Evolutionary conservation across 2,329 filamentous ascomycete genomes (phyloP).

Genomic region (Nothopassalora personata): DNA sequence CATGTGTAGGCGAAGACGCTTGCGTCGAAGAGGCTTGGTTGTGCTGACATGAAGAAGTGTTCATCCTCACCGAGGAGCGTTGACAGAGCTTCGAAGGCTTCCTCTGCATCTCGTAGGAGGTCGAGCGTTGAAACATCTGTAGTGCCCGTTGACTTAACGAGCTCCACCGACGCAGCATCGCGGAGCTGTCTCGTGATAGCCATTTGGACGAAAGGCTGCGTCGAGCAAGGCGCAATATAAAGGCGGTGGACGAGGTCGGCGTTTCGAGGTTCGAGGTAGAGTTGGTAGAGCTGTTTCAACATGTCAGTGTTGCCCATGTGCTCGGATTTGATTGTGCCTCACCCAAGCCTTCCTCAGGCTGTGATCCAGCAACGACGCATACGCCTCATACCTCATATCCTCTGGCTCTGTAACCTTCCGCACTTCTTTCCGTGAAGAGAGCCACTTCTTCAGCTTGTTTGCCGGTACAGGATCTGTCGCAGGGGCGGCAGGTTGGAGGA

Average conservation of each 20-base stretch:
- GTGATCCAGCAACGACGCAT: constrained; percentile 70
- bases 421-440: constrained; percentile 39
- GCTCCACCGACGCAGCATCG: constrained; percentile 66
- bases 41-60: constrained; percentile 56
- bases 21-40: constrained; percentile 76
- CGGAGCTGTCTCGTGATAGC: constrained; percentile 63
- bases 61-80: constrained; percentile 51
- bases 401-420: constrained; percentile 41
- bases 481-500: constrained; percentile 58
- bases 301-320: background rate
- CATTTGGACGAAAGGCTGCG: constrained; percentile 57
- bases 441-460: constrained; percentile 64
- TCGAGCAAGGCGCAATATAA: constrained; percentile 62
- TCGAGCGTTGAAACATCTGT: constrained; percentile 40
- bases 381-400: constrained; percentile 63
- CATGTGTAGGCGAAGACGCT: constrained; percentile 86
- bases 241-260: constrained; percentile 62
- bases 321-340: constrained; percentile 24
- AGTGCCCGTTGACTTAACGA: constrained; percentile 55
- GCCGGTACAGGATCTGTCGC: constrained; percentile 50
- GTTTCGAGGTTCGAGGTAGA: constrained; percentile 72
- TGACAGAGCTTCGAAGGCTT: constrained; percentile 59
- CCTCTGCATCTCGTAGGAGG: constrained; percentile 55
- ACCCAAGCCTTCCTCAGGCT: constrained; percentile 83
- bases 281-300: constrained; percentile 58